A percentile compares a stretch with the other conserved stretches of the same genome.
phyloP scores from a whole-genome alignment of 2,329 filamentous ascomycete genomes.

The Ophiostoma sp. region DNA sequence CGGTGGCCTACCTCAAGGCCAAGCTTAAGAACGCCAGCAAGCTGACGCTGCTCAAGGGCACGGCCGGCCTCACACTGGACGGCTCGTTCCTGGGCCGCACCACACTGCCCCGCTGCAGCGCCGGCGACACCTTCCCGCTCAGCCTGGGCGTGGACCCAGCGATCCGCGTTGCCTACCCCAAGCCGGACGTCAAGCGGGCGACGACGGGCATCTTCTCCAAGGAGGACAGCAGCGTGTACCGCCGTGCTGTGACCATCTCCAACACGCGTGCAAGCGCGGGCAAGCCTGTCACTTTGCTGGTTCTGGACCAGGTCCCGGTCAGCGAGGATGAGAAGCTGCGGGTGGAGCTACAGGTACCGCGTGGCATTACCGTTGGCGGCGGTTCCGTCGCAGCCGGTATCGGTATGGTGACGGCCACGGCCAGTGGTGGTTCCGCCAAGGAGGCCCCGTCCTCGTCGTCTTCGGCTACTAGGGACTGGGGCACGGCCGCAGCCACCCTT shows the following conservation, averaged over 20 bases:
- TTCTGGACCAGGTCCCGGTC: conserved; percentile 63
- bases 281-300: conserved; percentile 48
- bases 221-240: conserved; percentile 54
- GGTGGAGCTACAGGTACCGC: conserved; percentile 52
- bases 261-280: conserved; percentile 48
- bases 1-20: conserved; percentile 60
- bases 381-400: conserved; percentile 35
- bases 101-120: conserved; percentile 54
- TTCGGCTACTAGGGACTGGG: conserved; percentile 48
- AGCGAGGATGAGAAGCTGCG: conserved; percentile 59
- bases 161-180: conserved; percentile 56
- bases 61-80: conserved; percentile 61
- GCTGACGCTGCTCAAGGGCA: conserved; percentile 57
- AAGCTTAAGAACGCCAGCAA: conserved; percentile 56
- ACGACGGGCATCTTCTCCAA: conserved; percentile 55
- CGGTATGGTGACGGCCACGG: conserved; percentile 32
- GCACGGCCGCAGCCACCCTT: conserved; percentile 53
- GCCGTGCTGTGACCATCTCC: conserved; percentile 49
- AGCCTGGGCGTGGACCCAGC: conserved; percentile 61
- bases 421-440: conserved; percentile 3
- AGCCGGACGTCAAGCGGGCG: conserved; percentile 54
- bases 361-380: conserved; percentile 46
- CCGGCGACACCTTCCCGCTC: conserved; percentile 55
- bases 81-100: conserved; percentile 61
- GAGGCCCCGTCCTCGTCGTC: conserved; percentile 27